Evolutionary conservation across 139 green algal species (phyloP).

Genomic region (Coccomyxa sp.): DNA sequence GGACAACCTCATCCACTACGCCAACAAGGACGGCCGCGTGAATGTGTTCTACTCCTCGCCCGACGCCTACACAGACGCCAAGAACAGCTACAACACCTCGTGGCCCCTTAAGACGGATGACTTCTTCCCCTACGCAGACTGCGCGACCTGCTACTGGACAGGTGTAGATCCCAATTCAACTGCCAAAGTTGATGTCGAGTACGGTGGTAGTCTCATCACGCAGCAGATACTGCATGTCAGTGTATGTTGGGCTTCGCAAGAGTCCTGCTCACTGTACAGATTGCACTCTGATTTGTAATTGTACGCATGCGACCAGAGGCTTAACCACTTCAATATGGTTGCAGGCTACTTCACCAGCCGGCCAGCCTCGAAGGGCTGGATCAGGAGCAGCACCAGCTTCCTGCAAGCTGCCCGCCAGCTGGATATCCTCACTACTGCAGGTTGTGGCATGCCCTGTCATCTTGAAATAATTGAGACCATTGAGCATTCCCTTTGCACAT

Average conservation of each 20-base stretch:
- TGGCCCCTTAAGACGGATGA: conserved; percentile 79
- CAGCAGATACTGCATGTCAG: no score
- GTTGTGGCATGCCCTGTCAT: no score
- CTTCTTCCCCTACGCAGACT: conserved; percentile 91
- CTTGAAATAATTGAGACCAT: no score
- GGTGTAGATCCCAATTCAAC: conserved; percentile 24
- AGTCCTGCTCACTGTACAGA: no score
- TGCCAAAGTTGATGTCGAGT: no score
- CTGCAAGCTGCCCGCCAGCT: conserved; percentile 74
- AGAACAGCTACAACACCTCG: conserved; percentile 44
- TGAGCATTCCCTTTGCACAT: no score
- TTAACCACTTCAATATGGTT: no score
- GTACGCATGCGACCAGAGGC: no score
- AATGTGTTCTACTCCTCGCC: conserved; percentile 88
- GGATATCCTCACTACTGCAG: conserved; percentile 39
- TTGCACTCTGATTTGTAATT: no score
- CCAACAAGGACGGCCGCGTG: conserved; percentile 66
- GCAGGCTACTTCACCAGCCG: conserved; percentile 75
- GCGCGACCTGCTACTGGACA: conserved; percentile 81
- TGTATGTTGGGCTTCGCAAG: no score
- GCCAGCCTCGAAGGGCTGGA: conserved; percentile 67
- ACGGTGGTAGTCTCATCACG: no score
- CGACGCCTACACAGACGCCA: conserved; percentile 61
- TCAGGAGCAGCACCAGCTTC: conserved; percentile 49
- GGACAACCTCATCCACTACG: conserved; percentile 70